Evolutionary conservation across 305 asterid species (phyloP).

Genomic region (Caryopteris hybrid): DNA sequence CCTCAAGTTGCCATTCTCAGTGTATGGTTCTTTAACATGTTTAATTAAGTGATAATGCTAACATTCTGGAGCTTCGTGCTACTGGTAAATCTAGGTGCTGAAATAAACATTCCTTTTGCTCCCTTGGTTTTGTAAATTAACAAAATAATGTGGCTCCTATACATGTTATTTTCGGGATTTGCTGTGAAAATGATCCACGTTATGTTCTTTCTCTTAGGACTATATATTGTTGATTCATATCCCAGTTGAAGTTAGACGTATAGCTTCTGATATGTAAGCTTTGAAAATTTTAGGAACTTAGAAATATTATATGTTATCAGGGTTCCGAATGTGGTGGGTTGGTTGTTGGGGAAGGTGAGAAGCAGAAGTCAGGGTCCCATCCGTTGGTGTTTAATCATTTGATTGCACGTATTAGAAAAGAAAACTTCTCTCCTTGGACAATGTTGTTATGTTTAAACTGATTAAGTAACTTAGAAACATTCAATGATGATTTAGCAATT

Average conservation of each 20-base stretch:
- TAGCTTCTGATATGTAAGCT: too few species aligned
- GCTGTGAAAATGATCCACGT: background rate
- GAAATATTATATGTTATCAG: too few species aligned
- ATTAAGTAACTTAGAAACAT: background rate
- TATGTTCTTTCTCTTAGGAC: background rate
- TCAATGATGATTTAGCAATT: background rate
- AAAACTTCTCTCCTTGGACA: background rate
- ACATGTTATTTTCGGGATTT: background rate
- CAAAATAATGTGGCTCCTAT: background rate
- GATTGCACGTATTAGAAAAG: background rate
- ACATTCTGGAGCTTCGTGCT: background rate
- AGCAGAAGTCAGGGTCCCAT: background rate
- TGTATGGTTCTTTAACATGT: background rate
- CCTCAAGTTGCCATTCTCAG: background rate
- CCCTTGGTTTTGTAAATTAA: constrained; percentile 2
- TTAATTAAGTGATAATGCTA: background rate
- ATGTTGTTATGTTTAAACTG: background rate
- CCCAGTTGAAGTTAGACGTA: background rate
- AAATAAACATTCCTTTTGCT: background rate
- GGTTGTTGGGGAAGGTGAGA: background rate
- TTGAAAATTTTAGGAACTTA: too few species aligned
- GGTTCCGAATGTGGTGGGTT: too few species aligned
- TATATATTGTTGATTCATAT: background rate
- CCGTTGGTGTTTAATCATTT: background rate
- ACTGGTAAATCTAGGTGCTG: background rate